Conservation (phyloP, 345 rosid genomes). For the Aegle marmelos region DNA sequence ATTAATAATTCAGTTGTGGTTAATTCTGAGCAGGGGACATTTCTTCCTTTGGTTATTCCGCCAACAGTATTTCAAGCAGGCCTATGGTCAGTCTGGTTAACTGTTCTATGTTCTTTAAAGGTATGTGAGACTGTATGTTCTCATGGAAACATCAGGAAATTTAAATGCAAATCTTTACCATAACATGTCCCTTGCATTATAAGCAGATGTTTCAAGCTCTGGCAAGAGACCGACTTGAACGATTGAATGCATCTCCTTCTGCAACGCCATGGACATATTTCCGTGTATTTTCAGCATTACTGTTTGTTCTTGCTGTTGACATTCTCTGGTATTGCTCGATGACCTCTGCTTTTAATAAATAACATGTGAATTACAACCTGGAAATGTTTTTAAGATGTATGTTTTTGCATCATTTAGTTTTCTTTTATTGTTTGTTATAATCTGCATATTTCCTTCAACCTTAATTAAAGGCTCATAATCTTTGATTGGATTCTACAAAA, state of each 20-base stretch:
- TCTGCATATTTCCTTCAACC: not conserved
- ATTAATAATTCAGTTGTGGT: constrained; percentile 3
- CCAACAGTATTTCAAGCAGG: constrained; percentile 76
- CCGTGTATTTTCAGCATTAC: constrained; percentile 78
- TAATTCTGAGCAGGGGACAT: constrained; percentile 66
- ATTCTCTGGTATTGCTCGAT: constrained; percentile 62
- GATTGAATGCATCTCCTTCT: constrained; percentile 93
- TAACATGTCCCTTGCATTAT: constrained; percentile 11
- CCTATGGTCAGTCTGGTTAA: constrained; percentile 89
- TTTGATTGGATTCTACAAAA: not conserved
- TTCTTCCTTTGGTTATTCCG: constrained; percentile 86
- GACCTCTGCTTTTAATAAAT: constrained; percentile 13
- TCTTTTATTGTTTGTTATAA: not conserved
- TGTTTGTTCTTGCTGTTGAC: constrained; percentile 73
- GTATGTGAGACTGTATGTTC: constrained; percentile 30
- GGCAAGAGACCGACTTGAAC: constrained; percentile 96
- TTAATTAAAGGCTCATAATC: not conserved
- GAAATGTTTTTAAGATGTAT: no score
- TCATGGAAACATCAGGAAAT: constrained; percentile 5
- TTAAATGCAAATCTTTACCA: not conserved
- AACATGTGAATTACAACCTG: not conserved
- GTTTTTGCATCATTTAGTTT: not conserved
- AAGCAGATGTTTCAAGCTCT: constrained; percentile 96
- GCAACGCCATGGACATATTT: constrained; percentile 84
- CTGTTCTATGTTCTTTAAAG: constrained; percentile 82